Evolutionary conservation across 495 filamentous ascomycete genomes (phyloP).

Genomic region (Amphirosellinia nigrospora): DNA sequence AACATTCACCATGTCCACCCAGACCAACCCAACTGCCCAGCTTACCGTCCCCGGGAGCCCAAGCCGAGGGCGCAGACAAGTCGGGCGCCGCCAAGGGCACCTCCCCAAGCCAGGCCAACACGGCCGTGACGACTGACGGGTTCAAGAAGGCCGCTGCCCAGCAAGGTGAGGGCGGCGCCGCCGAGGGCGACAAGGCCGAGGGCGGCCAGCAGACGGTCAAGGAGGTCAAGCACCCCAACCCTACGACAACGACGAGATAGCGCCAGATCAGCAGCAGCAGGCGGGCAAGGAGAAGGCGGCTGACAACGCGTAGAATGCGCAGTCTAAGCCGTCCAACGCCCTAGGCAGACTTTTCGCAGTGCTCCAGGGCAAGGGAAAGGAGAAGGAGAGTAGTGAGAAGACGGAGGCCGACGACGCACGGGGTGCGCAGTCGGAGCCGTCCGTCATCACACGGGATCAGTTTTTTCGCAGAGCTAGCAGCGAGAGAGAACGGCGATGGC

Average conservation of each 20-base stretch:
- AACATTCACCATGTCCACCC: constrained; percentile 12
- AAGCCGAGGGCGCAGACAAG: neutral
- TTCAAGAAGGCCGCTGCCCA: constrained; percentile 18
- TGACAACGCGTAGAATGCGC: too few species aligned
- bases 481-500: neutral
- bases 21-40: neutral
- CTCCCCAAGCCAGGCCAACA: neutral
- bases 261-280: too few species aligned
- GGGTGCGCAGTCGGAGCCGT: neutral
- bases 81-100: neutral
- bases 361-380: too few species aligned
- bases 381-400: too few species aligned
- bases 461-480: neutral
- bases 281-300: too few species aligned
- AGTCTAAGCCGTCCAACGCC: too few species aligned
- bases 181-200: neutral
- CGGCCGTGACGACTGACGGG: constrained; percentile 22
- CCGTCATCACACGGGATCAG: neutral
- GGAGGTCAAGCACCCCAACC: neutral
- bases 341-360: too few species aligned
- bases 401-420: too few species aligned
- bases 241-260: too few species aligned
- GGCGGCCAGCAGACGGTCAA: neutral
- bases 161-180: neutral
- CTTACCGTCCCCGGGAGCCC: neutral